These are phyloP conservation scores for Rasamsonia emersonii DNA, from an alignment of 2,329 filamentous ascomycete species.

Conservation along the genomic window DNA sequence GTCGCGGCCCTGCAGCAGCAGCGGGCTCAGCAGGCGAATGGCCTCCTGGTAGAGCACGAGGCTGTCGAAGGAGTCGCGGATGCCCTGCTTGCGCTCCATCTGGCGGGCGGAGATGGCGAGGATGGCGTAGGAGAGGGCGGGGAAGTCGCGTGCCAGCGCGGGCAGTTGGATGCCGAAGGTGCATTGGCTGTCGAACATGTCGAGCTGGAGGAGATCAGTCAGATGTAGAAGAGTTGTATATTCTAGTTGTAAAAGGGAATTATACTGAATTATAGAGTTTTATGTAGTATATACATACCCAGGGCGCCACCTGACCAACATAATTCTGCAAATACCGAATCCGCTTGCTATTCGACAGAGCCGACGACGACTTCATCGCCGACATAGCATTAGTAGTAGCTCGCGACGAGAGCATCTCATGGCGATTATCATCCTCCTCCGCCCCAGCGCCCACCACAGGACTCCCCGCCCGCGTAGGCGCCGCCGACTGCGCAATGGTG, in stretches of 20 bases:
- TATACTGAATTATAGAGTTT: not conserved
- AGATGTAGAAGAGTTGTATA: slow-evolving; percentile 4
- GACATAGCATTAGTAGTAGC: too few species aligned
- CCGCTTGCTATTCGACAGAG: slow-evolving; percentile 24
- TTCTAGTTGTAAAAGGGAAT: not conserved
- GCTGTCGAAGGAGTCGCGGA: slow-evolving; percentile 40
- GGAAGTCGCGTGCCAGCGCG: slow-evolving; percentile 39
- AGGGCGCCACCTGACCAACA: slow-evolving; percentile 46
- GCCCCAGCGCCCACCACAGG: slow-evolving; percentile 17
- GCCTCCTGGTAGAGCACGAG: slow-evolving; percentile 47
- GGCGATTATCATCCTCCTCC: slow-evolving; percentile 8
- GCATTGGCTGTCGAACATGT: slow-evolving; percentile 48
- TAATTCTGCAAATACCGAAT: slow-evolving; percentile 42
- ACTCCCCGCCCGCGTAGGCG: slow-evolving; percentile 32
- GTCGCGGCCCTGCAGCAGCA: slow-evolving; percentile 40
- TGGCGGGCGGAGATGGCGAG: slow-evolving; percentile 47
- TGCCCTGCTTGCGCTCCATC: slow-evolving; percentile 43
- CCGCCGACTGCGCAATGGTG: slow-evolving; percentile 36
- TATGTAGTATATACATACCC: slow-evolving; percentile 26
- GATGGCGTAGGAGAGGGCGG: slow-evolving; percentile 41
- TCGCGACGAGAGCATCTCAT: slow-evolving; percentile 4
- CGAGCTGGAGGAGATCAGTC: slow-evolving; percentile 32
- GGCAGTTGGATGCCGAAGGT: slow-evolving; percentile 47
- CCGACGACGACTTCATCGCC: too few species aligned
- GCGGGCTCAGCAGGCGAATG: slow-evolving; percentile 41